phyloP scores from a whole-genome alignment of 371 early-diverging fungal genomes.

The Actinomortierella ambigua region DNA sequence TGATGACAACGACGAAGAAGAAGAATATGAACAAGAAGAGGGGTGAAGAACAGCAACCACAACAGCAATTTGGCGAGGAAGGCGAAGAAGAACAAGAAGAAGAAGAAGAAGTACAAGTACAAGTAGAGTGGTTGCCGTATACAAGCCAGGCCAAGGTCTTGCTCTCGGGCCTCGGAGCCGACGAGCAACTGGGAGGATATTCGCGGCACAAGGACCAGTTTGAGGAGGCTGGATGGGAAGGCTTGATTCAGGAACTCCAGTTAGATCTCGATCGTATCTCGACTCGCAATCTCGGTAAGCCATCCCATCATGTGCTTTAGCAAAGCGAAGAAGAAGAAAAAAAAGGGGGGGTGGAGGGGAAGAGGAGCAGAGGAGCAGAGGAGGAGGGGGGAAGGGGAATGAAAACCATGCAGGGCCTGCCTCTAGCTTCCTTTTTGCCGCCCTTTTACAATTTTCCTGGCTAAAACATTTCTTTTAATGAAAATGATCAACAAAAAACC shows the following conservation, averaged over 20 bases:
- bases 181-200: slow-evolving; percentile 95
- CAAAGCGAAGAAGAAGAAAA: no score
- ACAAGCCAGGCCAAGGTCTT: slow-evolving; percentile 76
- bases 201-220: slow-evolving; percentile 85
- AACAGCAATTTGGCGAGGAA: background rate
- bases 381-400: no score
- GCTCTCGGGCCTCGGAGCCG: slow-evolving; percentile 94
- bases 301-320: background rate
- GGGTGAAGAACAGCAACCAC: background rate
- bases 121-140: slow-evolving; percentile 48
- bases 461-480: no score
- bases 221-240: slow-evolving; percentile 65
- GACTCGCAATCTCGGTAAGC: slow-evolving; percentile 77
- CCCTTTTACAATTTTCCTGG: no score
- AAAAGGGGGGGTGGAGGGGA: background rate
- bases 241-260: slow-evolving; percentile 76
- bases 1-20: background rate
- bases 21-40: background rate
- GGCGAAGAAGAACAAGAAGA: background rate
- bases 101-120: slow-evolving; percentile 1
- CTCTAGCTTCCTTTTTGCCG: background rate
- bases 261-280: slow-evolving; percentile 87
- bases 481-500: no score
- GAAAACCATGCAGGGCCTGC: background rate
- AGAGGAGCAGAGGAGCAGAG: background rate